Evolutionary conservation across 139 green algal species (phyloP), one percentile per base, ranked within the genome.

Genomic region (Tetratostichococcus sp.): DNA sequence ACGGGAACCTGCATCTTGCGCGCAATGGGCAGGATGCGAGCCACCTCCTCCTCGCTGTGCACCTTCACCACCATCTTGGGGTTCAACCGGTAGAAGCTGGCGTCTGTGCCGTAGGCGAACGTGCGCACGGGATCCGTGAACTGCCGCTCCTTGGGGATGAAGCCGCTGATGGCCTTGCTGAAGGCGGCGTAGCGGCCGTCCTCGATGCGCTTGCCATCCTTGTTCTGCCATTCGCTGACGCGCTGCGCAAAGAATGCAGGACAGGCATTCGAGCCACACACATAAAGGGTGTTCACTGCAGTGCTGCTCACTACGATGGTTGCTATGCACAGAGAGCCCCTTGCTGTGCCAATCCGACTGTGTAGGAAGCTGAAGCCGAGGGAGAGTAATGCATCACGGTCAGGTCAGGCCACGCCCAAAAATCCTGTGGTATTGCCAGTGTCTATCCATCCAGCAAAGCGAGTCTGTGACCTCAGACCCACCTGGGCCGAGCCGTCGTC

Each of bases 51-150:
- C 85, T 98, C 93, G 70, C 75, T 93, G 83, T 94, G 85, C 1
- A 97, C 83, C 85, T 95, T 87, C 50, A 94, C 72, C 3, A 97
- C 93, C 75, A 96, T 79, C 79, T 96, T 95, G 17, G 93, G 93
- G 79, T 94, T 94, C 35, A 98, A 83, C 23, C 93, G 83, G 79
- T 98, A 98, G 84, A 98, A 98, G 65, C 73, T 89, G 4, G 95
- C 95, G 79, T 98, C 95, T 22, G 94, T 98, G 74, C 91, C 92
- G 80, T 97, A 97, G 8, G 93, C 95, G 81, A 97, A 97, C 0
- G 92, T 98, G 67, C 92, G 86, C 32, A 98, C 91, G 5, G 93
- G 86, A 80, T 98, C 95, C 0, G 88, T 93, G 78, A 88, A 95
- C 74, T 92, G 82, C 14, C 94, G 81, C 59, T 88, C 85, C 75